Percentiles rank a stretch among this genome's conserved stretches.
These are phyloP conservation scores for Diaporthe citri DNA, from an alignment of 2,329 filamentous ascomycete genomes.

Conservation along the genomic window DNA sequence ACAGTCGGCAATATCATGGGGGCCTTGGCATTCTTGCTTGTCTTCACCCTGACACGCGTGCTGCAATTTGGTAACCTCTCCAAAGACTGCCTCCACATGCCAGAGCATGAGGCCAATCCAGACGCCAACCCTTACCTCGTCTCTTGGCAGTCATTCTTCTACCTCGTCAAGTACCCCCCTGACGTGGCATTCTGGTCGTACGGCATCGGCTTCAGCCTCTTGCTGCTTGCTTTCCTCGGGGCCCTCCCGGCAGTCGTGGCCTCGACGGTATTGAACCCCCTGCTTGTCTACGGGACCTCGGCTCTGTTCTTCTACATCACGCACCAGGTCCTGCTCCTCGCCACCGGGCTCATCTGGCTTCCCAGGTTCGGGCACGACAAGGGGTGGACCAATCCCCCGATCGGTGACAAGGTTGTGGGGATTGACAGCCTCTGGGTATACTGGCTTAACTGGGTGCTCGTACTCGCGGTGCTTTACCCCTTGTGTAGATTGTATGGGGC, in stretches of 20 bases:
- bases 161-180: slow-evolving; percentile 61
- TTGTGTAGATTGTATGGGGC: slow-evolving; percentile 56
- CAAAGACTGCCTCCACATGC: slow-evolving; percentile 55
- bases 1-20: slow-evolving; percentile 47
- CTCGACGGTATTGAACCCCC: slow-evolving; percentile 47
- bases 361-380: slow-evolving; percentile 52
- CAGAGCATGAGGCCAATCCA: slow-evolving; percentile 50
- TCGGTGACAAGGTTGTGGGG: slow-evolving; percentile 46
- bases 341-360: slow-evolving; percentile 45
- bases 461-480: slow-evolving; percentile 56
- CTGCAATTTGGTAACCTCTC: slow-evolving; percentile 59
- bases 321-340: slow-evolving; percentile 53
- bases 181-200: slow-evolving; percentile 60
- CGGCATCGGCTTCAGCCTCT: slow-evolving; percentile 54
- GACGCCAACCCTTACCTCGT: slow-evolving; percentile 56
- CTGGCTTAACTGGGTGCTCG: slow-evolving; percentile 52
- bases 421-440: slow-evolving; percentile 55
- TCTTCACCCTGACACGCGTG: slow-evolving; percentile 58
- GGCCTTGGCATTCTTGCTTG: slow-evolving; percentile 48
- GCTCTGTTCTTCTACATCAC: slow-evolving; percentile 60
- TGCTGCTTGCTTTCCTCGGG: slow-evolving; percentile 54
- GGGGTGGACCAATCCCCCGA: slow-evolving; percentile 45
- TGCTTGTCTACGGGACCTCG: slow-evolving; percentile 59
- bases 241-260: slow-evolving; percentile 49
- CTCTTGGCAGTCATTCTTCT: slow-evolving; percentile 58